These are phyloP conservation scores for Cairneyella variabilis DNA, from an alignment of 495 filamentous ascomycete genomes.

Conservation along the genomic window DNA sequence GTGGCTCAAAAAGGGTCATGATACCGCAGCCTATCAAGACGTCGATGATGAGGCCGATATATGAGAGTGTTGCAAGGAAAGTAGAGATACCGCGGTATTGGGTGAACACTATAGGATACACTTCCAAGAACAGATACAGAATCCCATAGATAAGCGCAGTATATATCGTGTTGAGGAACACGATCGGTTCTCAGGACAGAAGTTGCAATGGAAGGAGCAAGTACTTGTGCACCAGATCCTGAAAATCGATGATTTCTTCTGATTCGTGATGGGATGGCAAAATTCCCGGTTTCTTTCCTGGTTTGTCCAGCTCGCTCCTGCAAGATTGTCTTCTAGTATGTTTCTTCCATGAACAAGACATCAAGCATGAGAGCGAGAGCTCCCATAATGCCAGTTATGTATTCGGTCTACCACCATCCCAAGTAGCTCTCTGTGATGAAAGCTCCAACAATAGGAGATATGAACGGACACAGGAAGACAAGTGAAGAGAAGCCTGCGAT, in stretches of 20 bases:
- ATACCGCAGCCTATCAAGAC: conserved; percentile 23
- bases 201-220: conserved; percentile 36
- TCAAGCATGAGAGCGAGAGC: conserved; percentile 52
- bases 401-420: conserved; percentile 65
- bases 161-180: conserved; percentile 41
- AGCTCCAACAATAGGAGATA: conserved; percentile 68
- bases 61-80: conserved; percentile 17
- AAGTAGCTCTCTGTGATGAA: conserved; percentile 57
- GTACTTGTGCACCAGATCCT: conserved; percentile 42
- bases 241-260: conserved; percentile 62
- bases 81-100: neutral
- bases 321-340: conserved; percentile 56
- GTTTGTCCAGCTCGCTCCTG: conserved; percentile 61
- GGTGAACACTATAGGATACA: conserved; percentile 28
- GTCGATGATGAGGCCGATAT: conserved; percentile 15
- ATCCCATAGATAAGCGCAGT: conserved; percentile 45
- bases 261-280: conserved; percentile 64
- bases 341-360: conserved; percentile 61
- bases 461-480: conserved; percentile 72
- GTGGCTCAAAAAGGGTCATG: conserved; percentile 39
- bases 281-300: conserved; percentile 57
- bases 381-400: conserved; percentile 48
- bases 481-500: conserved; percentile 78
- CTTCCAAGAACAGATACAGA: conserved; percentile 35
- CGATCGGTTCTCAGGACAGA: conserved; percentile 42